Evolutionary conservation across 768 basidiomycete species (phyloP), one percentile per base, ranked within the genome.

Genomic region (Phaeolepiota aurea): DNA sequence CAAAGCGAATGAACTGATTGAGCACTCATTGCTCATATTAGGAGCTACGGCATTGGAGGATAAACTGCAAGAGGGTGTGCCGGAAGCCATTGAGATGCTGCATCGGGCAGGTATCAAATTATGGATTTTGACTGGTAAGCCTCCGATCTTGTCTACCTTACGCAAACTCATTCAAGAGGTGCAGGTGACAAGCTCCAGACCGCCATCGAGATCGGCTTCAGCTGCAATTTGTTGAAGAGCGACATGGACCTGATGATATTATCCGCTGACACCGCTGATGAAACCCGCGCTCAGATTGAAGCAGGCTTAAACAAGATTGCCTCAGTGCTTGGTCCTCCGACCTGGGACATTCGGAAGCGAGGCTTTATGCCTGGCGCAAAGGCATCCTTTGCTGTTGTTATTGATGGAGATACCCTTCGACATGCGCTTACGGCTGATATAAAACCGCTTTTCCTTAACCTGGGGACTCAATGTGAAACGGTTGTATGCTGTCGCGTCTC

Each of bases 401-500:
- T 98, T 44, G 94, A 98, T 54, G 94, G 94, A 1, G 91, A 96
- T 54, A 94, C 91, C 0, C 66, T 97, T 12, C 72, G 81, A 14
- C 74, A 87, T 58, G 93, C 92, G 1, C 66, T 97, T 20, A 74
- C 76, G 4, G 71, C 79, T 1, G 72, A 80, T 12, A 63, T 97
- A 49, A 96, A 94, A 61, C 69, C 76, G 3, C 57, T 96, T 20
- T 98, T 98, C 68, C 70, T 98, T 38, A 89, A 84, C 44, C 73
- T 99, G 4, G 87, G 87, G 3, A 97, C 91, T 2, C 92, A 97
- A 55, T 99, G 94, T 58, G 88, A 94, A 54, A 94, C 94, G 1
- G 94, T 99, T 13, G 92, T 99, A 18, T 98, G 94, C 55, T 99
- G 94, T 65, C 84, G 94, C 48, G 94, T 98, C 5, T 94, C 91